These are phyloP conservation scores for Litchi chinensis DNA, from an alignment of 345 rosid species.

Conservation along the genomic window DNA sequence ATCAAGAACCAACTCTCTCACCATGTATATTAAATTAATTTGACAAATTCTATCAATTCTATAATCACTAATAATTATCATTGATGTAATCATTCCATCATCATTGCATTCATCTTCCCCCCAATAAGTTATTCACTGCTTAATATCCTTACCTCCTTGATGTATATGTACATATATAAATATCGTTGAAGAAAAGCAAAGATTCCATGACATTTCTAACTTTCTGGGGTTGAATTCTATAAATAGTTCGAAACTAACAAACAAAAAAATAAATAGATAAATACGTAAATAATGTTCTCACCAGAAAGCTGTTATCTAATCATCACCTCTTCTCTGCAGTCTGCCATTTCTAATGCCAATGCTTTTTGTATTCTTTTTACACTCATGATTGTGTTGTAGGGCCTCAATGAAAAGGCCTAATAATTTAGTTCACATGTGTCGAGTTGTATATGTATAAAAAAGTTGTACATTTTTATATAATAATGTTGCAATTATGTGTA, in stretches of 20 bases:
- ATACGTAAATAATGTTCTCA: background rate
- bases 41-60: background rate
- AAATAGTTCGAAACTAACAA: background rate
- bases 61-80: background rate
- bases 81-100: conserved; percentile 10
- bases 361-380: conserved; percentile 21
- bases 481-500: background rate
- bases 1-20: background rate
- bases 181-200: conserved; percentile 14
- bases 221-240: background rate
- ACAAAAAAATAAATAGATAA: background rate
- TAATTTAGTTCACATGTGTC: conserved; percentile 36
- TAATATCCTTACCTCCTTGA: background rate
- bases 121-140: background rate
- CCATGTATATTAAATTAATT: background rate
- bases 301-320: conserved; percentile 10
- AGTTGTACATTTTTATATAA: background rate
- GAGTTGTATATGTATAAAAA: background rate
- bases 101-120: conserved; percentile 3
- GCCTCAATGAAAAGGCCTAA: conserved; percentile 27
- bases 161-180: no score
- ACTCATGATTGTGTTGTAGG: conserved; percentile 34
- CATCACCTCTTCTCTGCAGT: background rate
- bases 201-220: conserved; percentile 17
- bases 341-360: conserved; percentile 18